Conservation (phyloP, 768 basidiomycete genomes). For the Cystofilobasidium capitatum region DNA sequence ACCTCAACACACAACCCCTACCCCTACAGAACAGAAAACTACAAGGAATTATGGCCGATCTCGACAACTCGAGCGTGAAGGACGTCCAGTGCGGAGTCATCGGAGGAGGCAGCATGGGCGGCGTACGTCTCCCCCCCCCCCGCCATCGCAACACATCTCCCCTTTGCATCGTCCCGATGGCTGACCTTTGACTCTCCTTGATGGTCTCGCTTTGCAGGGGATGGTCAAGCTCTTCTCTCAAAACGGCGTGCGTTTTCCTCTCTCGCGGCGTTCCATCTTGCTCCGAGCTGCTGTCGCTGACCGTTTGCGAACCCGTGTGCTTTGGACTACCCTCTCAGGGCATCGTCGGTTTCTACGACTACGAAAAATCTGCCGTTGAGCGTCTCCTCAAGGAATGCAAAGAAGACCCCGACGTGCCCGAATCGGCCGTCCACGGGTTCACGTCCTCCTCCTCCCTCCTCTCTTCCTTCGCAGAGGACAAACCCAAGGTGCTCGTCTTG, state of each 20-base stretch:
- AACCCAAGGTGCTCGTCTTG: constrained; percentile 36
- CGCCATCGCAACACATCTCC: too few relatives aligned
- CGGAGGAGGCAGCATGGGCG: constrained; percentile 34
- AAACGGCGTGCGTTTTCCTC: constrained; percentile 20
- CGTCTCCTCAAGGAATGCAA: constrained; percentile 26
- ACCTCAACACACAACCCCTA: neutral
- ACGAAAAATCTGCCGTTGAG: constrained; percentile 31
- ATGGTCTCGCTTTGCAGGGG: constrained; percentile 26
- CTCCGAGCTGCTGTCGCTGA: neutral
- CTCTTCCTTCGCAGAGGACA: constrained; percentile 30
- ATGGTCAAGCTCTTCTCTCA: constrained; percentile 34
- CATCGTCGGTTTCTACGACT: constrained; percentile 33
- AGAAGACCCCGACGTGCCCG: constrained; percentile 10
- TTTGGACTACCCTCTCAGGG: neutral
- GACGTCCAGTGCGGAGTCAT: constrained; percentile 34
- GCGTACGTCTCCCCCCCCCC: constrained; percentile 23
- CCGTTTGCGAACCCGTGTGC: neutral
- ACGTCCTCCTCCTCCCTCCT: constrained; percentile 26
- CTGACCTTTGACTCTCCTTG: neutral
- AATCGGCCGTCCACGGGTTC: neutral
- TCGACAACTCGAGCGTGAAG: constrained; percentile 31
- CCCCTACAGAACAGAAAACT: neutral
- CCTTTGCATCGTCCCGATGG: neutral
- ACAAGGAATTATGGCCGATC: constrained; percentile 29
- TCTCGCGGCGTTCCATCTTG: neutral